Percentiles rank a stretch among this genome's conserved stretches.
phyloP scores from a whole-genome alignment of 306 rosid genomes.

The Dryas alaskensis region DNA sequence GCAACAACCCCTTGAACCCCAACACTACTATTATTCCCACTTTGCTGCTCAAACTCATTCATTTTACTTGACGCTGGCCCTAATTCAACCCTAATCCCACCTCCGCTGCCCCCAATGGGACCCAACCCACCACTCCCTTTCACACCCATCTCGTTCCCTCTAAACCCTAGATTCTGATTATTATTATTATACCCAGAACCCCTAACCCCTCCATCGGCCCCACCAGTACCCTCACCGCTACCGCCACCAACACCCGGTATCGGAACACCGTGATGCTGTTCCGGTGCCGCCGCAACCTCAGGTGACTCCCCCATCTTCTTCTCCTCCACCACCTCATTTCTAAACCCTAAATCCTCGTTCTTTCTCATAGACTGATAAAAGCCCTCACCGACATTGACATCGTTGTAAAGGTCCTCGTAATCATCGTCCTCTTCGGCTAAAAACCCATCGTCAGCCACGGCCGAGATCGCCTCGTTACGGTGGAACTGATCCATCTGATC shows the following conservation, averaged over 20 bases:
- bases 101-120: conserved; percentile 36
- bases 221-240: conserved; percentile 22
- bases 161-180: conserved; percentile 65
- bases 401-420: conserved; percentile 94
- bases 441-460: conserved; percentile 87
- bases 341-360: conserved; percentile 60
- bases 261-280: conserved; percentile 29
- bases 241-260: conserved; percentile 55
- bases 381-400: conserved; percentile 92
- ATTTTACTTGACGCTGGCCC: conserved; percentile 53
- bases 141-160: conserved; percentile 48
- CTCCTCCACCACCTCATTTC: conserved; percentile 43
- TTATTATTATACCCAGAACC: conserved; percentile 36
- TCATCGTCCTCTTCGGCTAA: conserved; percentile 89
- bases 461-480: conserved; percentile 96
- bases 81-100: conserved; percentile 83
- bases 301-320: conserved; percentile 46
- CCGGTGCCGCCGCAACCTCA: conserved; percentile 10
- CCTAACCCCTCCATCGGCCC: conserved; percentile 38
- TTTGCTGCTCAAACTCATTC: conserved; percentile 60
- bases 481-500: conserved; percentile 91
- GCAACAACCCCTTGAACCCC: conserved; percentile 45
- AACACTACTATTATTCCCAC: conserved; percentile 40
- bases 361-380: conserved; percentile 77
- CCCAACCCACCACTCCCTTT: conserved; percentile 48